These are phyloP conservation scores for Geoglossum cookeanum DNA, from an alignment of 2,329 filamentous ascomycete species.

Conservation along the genomic window DNA sequence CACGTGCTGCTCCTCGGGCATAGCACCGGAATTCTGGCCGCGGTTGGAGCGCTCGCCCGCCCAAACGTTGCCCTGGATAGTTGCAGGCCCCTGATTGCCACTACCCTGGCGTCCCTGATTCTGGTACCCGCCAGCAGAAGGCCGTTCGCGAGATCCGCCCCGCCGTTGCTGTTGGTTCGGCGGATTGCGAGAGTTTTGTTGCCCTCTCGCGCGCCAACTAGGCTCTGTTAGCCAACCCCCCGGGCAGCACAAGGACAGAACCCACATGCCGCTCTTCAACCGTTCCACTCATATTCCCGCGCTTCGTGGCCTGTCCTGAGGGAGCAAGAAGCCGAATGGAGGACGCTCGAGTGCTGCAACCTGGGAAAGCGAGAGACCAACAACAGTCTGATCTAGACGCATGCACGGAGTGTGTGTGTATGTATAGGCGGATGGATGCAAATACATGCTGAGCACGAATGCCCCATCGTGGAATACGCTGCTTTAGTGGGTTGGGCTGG, in stretches of 20 bases:
- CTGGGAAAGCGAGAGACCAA: neutral
- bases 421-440: no score
- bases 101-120: conserved; percentile 2
- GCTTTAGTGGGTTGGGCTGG: no score
- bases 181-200: conserved; percentile 1
- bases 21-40: neutral
- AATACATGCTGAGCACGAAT: no score
- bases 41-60: neutral
- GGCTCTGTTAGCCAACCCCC: neutral
- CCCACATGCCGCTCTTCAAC: conserved; percentile 1
- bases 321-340: neutral
- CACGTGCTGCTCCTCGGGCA: conserved; percentile 14
- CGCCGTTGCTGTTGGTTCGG: neutral
- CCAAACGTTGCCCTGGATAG: conserved; percentile 1
- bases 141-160: neutral
- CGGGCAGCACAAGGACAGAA: neutral
- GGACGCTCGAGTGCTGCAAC: neutral
- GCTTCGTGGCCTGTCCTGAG: neutral
- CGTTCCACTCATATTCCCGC: neutral
- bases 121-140: neutral
- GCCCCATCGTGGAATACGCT: no score
- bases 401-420: no score
- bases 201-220: neutral
- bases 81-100: conserved; percentile 1
- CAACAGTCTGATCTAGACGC: neutral